Conservation (phyloP, 345 rosid species). For the Cochlearia excelsa region DNA sequence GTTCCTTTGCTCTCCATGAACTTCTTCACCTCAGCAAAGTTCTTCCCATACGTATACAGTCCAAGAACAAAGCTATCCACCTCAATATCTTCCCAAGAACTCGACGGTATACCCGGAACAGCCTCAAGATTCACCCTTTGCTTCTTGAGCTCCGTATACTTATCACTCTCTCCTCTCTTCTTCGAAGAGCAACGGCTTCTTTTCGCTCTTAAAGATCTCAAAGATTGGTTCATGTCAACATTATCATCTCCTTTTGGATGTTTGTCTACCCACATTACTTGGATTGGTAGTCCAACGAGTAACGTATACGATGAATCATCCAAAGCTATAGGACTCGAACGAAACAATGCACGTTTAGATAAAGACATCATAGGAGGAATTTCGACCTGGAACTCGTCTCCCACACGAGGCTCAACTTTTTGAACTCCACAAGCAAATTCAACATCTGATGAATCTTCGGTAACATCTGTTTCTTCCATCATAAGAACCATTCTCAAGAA, state of each 20-base stretch:
- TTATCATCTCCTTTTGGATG: constrained; percentile 26
- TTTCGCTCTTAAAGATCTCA: constrained; percentile 40
- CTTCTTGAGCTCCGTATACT: constrained; percentile 31
- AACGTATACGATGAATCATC: constrained; percentile 43
- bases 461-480: constrained; percentile 34
- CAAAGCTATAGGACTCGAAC: constrained; percentile 41
- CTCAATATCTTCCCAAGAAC: constrained; percentile 50
- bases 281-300: constrained; percentile 51
- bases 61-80: constrained; percentile 56
- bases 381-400: constrained; percentile 59
- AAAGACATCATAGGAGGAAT: constrained; percentile 59
- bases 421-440: constrained; percentile 51
- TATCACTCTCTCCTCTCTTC: constrained; percentile 32
- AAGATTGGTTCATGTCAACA: constrained; percentile 36
- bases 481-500: constrained; percentile 37
- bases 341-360: constrained; percentile 38
- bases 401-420: constrained; percentile 53
- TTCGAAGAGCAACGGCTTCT: constrained; percentile 35
- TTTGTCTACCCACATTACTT: constrained; percentile 42
- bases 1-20: constrained; percentile 48
- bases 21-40: constrained; percentile 43
- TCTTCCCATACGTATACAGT: constrained; percentile 56
- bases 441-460: constrained; percentile 39
- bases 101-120: constrained; percentile 38
- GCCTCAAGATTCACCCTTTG: constrained; percentile 33